Evolutionary conservation across 352 stramenopile species (phyloP).

Genomic region (Globisporangium canariense): DNA sequence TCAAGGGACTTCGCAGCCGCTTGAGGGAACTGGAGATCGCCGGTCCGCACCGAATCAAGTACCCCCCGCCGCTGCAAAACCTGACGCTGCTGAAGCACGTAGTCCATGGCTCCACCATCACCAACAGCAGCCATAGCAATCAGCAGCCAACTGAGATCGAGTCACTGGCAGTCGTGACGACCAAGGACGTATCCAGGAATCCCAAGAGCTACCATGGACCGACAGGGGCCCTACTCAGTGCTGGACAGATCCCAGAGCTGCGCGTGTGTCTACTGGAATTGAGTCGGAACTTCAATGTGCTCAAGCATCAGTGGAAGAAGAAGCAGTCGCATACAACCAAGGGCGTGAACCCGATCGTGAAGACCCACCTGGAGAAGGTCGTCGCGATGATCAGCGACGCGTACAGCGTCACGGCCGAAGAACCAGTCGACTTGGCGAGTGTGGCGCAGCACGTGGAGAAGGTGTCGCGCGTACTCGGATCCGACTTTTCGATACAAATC

Average conservation of each 20-base stretch:
- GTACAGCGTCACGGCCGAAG: conserved; percentile 53
- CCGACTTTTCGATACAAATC: conserved; percentile 69
- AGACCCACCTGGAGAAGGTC: conserved; percentile 68
- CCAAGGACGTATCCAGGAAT: conserved; percentile 2
- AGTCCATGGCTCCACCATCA: background rate
- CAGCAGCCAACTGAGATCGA: background rate
- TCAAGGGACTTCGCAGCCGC: conserved; percentile 41
- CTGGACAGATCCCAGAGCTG: conserved; percentile 54
- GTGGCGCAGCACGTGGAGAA: conserved; percentile 50
- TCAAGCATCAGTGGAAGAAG: conserved; percentile 61
- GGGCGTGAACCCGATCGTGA: conserved; percentile 50
- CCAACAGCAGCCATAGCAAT: background rate
- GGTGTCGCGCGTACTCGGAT: conserved; percentile 49
- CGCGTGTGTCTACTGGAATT: conserved; percentile 72
- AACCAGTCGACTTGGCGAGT: conserved; percentile 46
- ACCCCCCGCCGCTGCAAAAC: conserved; percentile 1
- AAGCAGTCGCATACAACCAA: conserved; percentile 24
- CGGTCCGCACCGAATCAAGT: conserved; percentile 1
- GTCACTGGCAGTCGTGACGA: conserved; percentile 12
- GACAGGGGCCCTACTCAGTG: conserved; percentile 22
- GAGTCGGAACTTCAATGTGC: conserved; percentile 61
- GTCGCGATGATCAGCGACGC: conserved; percentile 66
- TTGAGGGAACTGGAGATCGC: conserved; percentile 30
- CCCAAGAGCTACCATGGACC: background rate
- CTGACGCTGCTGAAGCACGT: background rate